These are phyloP conservation scores for Hyaloscypha variabilis DNA, from an alignment of 495 filamentous ascomycete genomes.

Conservation along the genomic window DNA sequence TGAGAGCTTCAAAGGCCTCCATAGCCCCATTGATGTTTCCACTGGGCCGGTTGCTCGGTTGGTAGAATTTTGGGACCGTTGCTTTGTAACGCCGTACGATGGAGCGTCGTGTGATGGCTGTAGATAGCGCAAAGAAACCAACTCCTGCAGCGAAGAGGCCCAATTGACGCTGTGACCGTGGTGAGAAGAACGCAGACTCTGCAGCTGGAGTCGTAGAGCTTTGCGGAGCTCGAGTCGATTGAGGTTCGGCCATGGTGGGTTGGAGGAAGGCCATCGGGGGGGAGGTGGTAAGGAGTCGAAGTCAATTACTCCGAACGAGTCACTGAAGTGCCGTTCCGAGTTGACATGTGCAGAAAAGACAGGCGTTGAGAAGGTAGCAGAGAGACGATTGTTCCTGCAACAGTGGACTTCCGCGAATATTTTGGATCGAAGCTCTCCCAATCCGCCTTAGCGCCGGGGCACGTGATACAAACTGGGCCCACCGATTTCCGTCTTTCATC, in stretches of 20 bases:
- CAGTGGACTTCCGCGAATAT: background rate
- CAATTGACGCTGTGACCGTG: slow-evolving; percentile 52
- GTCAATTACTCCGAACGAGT: background rate
- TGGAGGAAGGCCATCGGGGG: slow-evolving; percentile 27
- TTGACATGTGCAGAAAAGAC: background rate
- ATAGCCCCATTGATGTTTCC: slow-evolving; percentile 35
- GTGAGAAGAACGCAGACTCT: slow-evolving; percentile 32
- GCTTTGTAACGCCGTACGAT: slow-evolving; percentile 54
- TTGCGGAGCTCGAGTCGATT: slow-evolving; percentile 12
- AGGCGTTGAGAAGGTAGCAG: background rate
- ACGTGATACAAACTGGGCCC: background rate
- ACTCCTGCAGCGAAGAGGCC: slow-evolving; percentile 71
- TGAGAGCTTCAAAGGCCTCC: slow-evolving; percentile 77
- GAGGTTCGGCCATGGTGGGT: slow-evolving; percentile 19
- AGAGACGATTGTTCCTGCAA: background rate
- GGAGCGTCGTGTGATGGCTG: slow-evolving; percentile 70
- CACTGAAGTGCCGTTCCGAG: background rate
- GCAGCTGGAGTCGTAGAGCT: slow-evolving; percentile 3
- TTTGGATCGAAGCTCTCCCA: background rate
- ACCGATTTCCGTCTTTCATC: background rate
- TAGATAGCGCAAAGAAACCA: slow-evolving; percentile 69
- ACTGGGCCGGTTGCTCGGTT: slow-evolving; percentile 53
- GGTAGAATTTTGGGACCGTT: slow-evolving; percentile 66
- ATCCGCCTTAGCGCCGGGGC: background rate
- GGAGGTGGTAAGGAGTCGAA: background rate